Evolutionary conservation across 2,329 filamentous ascomycete genomes (phyloP), one percentile per base, ranked within the genome.

Genomic region (Colletotrichum spaethianum): DNA sequence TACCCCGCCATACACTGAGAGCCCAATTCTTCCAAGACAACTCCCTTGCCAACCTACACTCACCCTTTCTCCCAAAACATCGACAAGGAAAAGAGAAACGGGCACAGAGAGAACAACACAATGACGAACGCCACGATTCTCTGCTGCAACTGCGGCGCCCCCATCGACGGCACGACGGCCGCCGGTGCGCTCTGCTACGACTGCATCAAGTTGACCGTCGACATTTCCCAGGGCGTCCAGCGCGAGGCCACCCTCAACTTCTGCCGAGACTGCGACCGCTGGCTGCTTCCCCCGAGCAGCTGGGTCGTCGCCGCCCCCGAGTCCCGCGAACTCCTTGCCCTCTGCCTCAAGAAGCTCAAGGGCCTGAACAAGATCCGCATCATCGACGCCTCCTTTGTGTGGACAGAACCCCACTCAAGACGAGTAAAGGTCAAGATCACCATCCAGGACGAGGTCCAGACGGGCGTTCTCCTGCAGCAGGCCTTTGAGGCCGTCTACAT

Each of bases 391-490:
- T 93, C 91, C 78, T 99, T 98, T 80, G 93, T 98, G 80, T 99
- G 96, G 96, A 99, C 96, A 1, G 96, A 99, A 83, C 96, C 96
- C 14, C 96, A 99, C 85, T 98, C 95, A 77, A 89, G 94, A 79
- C 89, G 96, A 80, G 89, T 98, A 75, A 97, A 95, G 84, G 92
- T 98, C 82, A 98, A 98, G 86, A 92, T 99, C 82, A 98, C 96
- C 0, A 92, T 98, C 59, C 96, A 98, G 79, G 89, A 91, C 72
- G 83, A 87, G 28, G 89, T 92, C 2, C 88, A 88, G 63, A 89
- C 91, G 67, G 90, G 90, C 33, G 87, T 91, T 56, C 82, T 92
- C 68, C 86, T 99, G 77, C 96, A 99, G 83, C 96, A 99, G 83
- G 93, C 91, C 62, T 98, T 99, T 80, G 96, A 98, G 84, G 95